Conservation (phyloP, 148 eudicot genomes). For the Vaccinium vitisidaea region DNA sequence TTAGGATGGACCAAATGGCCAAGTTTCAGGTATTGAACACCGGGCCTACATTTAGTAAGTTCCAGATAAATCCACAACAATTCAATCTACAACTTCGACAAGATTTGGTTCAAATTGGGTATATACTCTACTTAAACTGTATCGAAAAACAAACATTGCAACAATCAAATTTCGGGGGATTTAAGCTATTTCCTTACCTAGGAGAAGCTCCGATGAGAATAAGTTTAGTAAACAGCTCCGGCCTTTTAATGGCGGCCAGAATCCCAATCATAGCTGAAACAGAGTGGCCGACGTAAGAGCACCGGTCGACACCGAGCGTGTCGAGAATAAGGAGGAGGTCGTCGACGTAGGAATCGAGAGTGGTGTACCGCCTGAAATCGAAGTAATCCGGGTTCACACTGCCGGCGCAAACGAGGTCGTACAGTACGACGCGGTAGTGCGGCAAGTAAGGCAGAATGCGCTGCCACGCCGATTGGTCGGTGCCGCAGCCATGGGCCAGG, state of each 20-base stretch:
- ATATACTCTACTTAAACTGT: too few species aligned
- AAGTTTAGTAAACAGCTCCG: slow-evolving; percentile 48
- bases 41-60: background rate
- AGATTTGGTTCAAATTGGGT: background rate
- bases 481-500: slow-evolving; percentile 86
- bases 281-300: slow-evolving; percentile 65
- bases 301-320: slow-evolving; percentile 43
- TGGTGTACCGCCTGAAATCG: slow-evolving; percentile 72
- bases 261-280: slow-evolving; percentile 57
- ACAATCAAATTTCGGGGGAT: background rate
- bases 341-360: slow-evolving; percentile 79
- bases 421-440: slow-evolving; percentile 60
- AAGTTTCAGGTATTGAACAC: too few species aligned
- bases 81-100: background rate
- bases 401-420: slow-evolving; percentile 93
- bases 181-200: slow-evolving; percentile 37
- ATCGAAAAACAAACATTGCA: too few species aligned
- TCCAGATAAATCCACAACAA: background rate
- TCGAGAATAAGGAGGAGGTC: slow-evolving; percentile 75
- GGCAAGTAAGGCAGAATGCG: slow-evolving; percentile 68
- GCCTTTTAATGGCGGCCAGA: slow-evolving; percentile 51
- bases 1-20: too few species aligned
- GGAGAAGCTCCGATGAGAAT: slow-evolving; percentile 67
- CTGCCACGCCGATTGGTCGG: slow-evolving; percentile 95
- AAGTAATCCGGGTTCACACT: slow-evolving; percentile 86